phyloP scores from a whole-genome alignment of 202 grass and related monocot genomes.

The Alloteropsis angusta region DNA sequence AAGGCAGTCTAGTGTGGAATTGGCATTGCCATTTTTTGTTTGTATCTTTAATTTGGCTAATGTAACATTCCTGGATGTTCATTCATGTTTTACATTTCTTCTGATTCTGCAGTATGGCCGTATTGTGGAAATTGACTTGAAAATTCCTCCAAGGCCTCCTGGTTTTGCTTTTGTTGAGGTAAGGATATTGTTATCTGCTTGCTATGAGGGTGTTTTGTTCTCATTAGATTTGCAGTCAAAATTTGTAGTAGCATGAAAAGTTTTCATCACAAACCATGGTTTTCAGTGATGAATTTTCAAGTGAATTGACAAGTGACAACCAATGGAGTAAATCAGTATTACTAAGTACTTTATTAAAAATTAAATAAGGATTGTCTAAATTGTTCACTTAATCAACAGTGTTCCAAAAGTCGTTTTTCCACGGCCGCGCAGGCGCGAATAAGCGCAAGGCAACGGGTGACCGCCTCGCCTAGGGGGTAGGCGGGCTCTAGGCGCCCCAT shows the following conservation, averaged over 20 bases:
- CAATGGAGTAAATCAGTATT: not conserved
- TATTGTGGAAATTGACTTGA: constrained; percentile 85
- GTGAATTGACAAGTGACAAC: not conserved
- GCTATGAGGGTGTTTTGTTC: not conserved
- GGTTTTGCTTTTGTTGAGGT: constrained; percentile 97
- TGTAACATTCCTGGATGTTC: not conserved
- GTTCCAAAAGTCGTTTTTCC: too few relatives aligned
- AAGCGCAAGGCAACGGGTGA: too few relatives aligned
- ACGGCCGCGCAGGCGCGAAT: too few relatives aligned
- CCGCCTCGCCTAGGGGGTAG: too few relatives aligned
- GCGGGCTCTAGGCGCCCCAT: too few relatives aligned
- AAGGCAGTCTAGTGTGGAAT: not conserved
- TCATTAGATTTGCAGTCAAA: not conserved
- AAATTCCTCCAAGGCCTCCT: constrained; percentile 91
- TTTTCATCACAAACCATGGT: not conserved
- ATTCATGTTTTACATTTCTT: constrained; percentile 19
- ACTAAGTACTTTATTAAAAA: not conserved
- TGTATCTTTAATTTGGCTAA: not conserved
- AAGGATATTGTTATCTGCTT: not conserved
- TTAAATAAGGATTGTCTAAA: not conserved
- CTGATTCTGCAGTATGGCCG: constrained; percentile 64
- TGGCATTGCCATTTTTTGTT: not conserved
- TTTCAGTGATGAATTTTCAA: not conserved
- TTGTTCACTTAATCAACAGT: too few relatives aligned
- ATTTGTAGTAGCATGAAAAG: not conserved